Base-by-base conservation (phyloP, 192 early-diverging fungal genomes). In the Podila epigama region DNA sequence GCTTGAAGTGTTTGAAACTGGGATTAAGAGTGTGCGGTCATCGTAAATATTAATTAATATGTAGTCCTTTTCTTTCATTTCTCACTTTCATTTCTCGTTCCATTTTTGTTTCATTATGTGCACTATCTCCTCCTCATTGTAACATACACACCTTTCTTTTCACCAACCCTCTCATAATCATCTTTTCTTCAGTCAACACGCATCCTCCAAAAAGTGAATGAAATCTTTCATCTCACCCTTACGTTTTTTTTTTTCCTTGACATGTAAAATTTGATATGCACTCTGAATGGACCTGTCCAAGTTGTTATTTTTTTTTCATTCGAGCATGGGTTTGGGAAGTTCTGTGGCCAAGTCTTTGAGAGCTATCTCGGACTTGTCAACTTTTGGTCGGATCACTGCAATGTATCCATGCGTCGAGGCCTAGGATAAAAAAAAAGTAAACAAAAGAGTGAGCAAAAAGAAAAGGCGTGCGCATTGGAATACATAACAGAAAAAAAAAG, bases 1-100 rank as follows among this genome's bases (percentile, higher is more conserved):
- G 82, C 53, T 84, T 35, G 75, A 72, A 35, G 66, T 84, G n/a
- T 75, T 84, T 56, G 82, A 84, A 11, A 72, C 75, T 15, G 80
- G 82, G 9, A 79, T 83, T 41, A 75, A 64, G 61, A 64, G 36
- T 31, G 66, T 77, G 25, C 52, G 52, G 29, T 27, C 52, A 5
- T 27, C 29, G 13, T 54, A 54, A 22, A 11, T 13, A 4, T 22
- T 22, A 29, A 53, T 53, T 9, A 22, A 18, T 22, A 48, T 22
- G 11, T 10, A 10, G 44, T 48, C n/a, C 2, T 48, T 6, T 48
- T 48, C 25, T 48, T 4, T 44, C 42, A 44, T 44, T 18, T 42
- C 58, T 63, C 18, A 16, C 71, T 22, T 61, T 55, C 6, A 63
- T 50, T 63, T 32, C 29, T 4, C 16, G 20, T 36, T 42, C 32